Percentiles rank a stretch among this genome's conserved stretches.
Conservation (phyloP, 169 alveolate species). For the Eimeria tenella region DNA sequence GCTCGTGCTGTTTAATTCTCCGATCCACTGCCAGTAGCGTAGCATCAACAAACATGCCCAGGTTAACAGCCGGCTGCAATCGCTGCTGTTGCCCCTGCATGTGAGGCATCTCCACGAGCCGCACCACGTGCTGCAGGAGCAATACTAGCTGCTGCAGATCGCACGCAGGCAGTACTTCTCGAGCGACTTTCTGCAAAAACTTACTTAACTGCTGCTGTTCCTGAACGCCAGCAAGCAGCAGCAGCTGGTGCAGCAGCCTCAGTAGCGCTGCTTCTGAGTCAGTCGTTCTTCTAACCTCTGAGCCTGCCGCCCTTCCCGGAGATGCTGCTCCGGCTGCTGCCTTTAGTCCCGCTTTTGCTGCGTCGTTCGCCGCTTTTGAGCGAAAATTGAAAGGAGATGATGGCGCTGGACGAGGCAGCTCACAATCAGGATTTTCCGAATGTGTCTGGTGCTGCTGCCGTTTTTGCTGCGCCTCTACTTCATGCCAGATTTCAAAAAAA, state of each 20-base stretch:
- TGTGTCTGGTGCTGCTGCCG: background rate
- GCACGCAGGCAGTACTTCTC: conserved; percentile 49
- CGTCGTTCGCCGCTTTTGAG: background rate
- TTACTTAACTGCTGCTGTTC: background rate
- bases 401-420: conserved; percentile 8
- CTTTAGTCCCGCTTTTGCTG: background rate
- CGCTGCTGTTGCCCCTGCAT: conserved; percentile 10
- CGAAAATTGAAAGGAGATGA: background rate
- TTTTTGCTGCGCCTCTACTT: background rate
- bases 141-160: conserved; percentile 19
- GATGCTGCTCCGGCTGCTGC: conserved; percentile 7
- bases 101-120: background rate
- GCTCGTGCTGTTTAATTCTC: background rate
- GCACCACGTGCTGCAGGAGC: conserved; percentile 34
- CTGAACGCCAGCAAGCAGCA: conserved; percentile 12
- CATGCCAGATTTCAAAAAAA: background rate
- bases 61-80: background rate
- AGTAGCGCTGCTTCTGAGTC: conserved; percentile 17
- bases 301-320: background rate
- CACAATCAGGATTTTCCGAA: background rate
- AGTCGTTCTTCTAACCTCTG: background rate
- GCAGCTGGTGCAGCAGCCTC: conserved; percentile 56
- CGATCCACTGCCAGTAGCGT: conserved; percentile 16
- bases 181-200: background rate
- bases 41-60: conserved; percentile 3